phyloP scores from a whole-genome alignment of 164 flowering plant genomes.

The Berberis thunbergii region DNA sequence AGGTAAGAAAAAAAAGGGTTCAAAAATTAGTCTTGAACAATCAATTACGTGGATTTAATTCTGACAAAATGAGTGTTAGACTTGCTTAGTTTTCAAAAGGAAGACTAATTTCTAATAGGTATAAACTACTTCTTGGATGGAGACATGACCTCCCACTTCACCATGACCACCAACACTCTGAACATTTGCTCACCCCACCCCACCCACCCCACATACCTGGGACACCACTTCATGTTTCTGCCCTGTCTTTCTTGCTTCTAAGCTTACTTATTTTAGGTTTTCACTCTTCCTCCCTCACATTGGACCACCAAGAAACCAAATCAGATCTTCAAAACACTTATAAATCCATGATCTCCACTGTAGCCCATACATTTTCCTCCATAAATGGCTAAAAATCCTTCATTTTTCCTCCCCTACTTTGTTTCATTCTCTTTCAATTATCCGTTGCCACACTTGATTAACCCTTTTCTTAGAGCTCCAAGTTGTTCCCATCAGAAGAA shows the following conservation, averaged over 20 bases:
- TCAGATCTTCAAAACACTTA: not conserved
- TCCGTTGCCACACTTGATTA: not conserved
- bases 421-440: not conserved
- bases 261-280: slow-evolving; percentile 7
- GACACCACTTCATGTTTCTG: not conserved
- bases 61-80: too few relatives aligned
- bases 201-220: too few relatives aligned
- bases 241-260: slow-evolving; percentile 10
- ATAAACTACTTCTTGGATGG: too few relatives aligned
- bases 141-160: too few relatives aligned
- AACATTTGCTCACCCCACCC: too few relatives aligned
- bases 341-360: not conserved
- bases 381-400: slow-evolving; percentile 5
- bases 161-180: too few relatives aligned
- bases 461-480: slow-evolving; percentile 13
- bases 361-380: slow-evolving; percentile 1
- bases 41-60: too few relatives aligned
- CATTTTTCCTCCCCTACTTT: slow-evolving; percentile 3
- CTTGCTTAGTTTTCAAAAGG: too few relatives aligned
- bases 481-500: slow-evolving; percentile 17
- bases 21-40: too few relatives aligned
- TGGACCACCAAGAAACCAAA: not conserved
- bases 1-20: too few relatives aligned
- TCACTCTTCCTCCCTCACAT: slow-evolving; percentile 6
- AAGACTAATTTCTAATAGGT: too few relatives aligned